These are phyloP conservation scores for Cryptococcus sp. DNA, from an alignment of 1,284 basidiomycete genomes.

Conservation along the genomic window DNA sequence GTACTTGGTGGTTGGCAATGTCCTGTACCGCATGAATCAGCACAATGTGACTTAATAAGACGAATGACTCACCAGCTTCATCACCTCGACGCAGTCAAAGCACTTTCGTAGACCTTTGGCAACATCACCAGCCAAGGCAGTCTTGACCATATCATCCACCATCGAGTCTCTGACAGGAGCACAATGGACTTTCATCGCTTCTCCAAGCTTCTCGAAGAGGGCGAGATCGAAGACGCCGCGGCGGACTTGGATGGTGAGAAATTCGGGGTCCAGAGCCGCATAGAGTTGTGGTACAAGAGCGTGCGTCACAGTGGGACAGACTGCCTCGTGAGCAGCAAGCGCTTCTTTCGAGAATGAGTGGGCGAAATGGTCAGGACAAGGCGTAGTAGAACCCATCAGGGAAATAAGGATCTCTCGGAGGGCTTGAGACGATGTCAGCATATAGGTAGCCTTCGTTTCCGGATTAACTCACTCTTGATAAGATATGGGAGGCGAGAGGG, in stretches of 20 bases:
- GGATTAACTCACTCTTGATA: conserved; percentile 53
- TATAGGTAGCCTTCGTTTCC: background rate
- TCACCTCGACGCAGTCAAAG: conserved; percentile 88
- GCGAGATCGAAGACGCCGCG: conserved; percentile 76
- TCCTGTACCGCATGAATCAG: conserved; percentile 61
- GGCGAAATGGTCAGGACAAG: conserved; percentile 49
- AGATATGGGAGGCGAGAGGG: conserved; percentile 74
- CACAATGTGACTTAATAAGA: background rate
- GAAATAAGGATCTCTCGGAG: conserved; percentile 79
- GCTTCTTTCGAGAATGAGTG: conserved; percentile 59
- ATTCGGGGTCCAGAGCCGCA: conserved; percentile 57
- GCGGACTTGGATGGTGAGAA: conserved; percentile 78
- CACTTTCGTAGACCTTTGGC: conserved; percentile 77
- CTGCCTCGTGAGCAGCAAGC: conserved; percentile 62
- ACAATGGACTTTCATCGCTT: conserved; percentile 84
- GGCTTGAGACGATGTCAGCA: conserved; percentile 56
- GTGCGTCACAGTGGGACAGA: conserved; percentile 61
- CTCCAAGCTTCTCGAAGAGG: conserved; percentile 77
- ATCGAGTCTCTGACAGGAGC: conserved; percentile 86
- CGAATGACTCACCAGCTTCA: conserved; percentile 76
- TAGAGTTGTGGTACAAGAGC: conserved; percentile 52
- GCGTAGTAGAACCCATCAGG: conserved; percentile 62
- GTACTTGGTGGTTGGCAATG: conserved; percentile 92
- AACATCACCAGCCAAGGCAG: conserved; percentile 63
- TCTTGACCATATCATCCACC: conserved; percentile 79